A percentile compares a stretch with the other conserved stretches of the same genome.
These are phyloP conservation scores for Paxillus rubicundulus DNA, from an alignment of 768 basidiomycete genomes.

Conservation along the genomic window DNA sequence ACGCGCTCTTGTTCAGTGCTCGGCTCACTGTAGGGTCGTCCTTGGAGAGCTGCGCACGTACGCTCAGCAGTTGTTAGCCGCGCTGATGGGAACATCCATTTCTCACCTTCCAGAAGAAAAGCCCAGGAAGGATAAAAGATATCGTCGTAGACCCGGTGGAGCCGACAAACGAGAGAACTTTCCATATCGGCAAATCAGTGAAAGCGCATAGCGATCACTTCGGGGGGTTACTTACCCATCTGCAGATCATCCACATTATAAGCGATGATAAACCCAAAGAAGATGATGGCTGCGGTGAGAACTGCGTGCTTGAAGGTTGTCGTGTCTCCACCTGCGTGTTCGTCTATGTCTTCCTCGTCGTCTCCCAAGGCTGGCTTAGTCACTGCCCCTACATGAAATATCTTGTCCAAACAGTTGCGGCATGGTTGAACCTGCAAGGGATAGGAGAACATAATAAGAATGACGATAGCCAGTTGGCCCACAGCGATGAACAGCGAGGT, in stretches of 20 bases:
- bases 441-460: slow-evolving; percentile 89
- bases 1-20: slow-evolving; percentile 55
- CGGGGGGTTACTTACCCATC: slow-evolving; percentile 51
- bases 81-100: slow-evolving; percentile 3
- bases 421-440: slow-evolving; percentile 95
- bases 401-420: slow-evolving; percentile 87
- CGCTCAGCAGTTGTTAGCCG: slow-evolving; percentile 7
- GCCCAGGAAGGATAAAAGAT: slow-evolving; percentile 91
- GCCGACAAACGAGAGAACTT: slow-evolving; percentile 94
- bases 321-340: slow-evolving; percentile 62
- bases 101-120: slow-evolving; percentile 89
- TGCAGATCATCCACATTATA: slow-evolving; percentile 77
- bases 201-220: background rate
- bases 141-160: slow-evolving; percentile 96
- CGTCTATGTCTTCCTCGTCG: slow-evolving; percentile 50
- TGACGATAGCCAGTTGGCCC: slow-evolving; percentile 89
- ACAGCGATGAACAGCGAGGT: slow-evolving; percentile 90
- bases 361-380: slow-evolving; percentile 41
- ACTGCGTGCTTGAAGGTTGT: slow-evolving; percentile 61
- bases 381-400: slow-evolving; percentile 53
- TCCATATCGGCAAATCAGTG: slow-evolving; percentile 13
- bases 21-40: slow-evolving; percentile 54
- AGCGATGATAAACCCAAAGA: slow-evolving; percentile 65
- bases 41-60: slow-evolving; percentile 56
- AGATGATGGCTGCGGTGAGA: slow-evolving; percentile 66